phyloP scores from a whole-genome alignment of 2,329 filamentous ascomycete genomes.

The Thelonectria blattea region DNA sequence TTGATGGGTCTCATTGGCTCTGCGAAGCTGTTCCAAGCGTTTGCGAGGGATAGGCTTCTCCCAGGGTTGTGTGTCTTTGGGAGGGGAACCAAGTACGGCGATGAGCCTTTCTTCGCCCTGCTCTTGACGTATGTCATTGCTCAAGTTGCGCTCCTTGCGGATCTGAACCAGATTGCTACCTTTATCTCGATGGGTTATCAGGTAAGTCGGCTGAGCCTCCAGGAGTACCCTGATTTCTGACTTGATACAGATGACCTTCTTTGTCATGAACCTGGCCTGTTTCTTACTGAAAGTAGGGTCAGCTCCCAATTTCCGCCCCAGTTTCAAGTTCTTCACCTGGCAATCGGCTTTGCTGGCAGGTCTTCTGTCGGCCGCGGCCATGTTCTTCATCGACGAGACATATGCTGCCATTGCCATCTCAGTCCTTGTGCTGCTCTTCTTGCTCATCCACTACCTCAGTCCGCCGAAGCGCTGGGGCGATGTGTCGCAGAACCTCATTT shows the following conservation, averaged over 20 bases:
- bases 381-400: constrained; percentile 88
- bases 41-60: constrained; percentile 78
- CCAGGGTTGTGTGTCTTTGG: constrained; percentile 78
- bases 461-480: constrained; percentile 91
- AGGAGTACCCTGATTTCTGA: constrained; percentile 13
- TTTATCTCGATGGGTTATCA: constrained; percentile 91
- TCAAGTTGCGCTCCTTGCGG: constrained; percentile 79
- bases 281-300: constrained; percentile 87
- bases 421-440: constrained; percentile 76
- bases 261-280: constrained; percentile 86
- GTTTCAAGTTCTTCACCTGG: constrained; percentile 89
- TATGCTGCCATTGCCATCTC: constrained; percentile 79
- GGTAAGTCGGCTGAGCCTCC: constrained; percentile 45
- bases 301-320: constrained; percentile 86
- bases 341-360: constrained; percentile 78
- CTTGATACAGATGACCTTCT: constrained; percentile 74
- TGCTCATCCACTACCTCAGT: constrained; percentile 84
- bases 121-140: constrained; percentile 76
- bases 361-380: constrained; percentile 76
- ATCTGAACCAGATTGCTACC: constrained; percentile 87
- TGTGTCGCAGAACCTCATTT: constrained; percentile 87
- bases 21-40: constrained; percentile 82
- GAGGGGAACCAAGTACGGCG: constrained; percentile 71
- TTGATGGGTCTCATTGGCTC: constrained; percentile 88
- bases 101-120: constrained; percentile 80